These are phyloP conservation scores for Tieghemiomyces parasiticus DNA, from an alignment of 192 early-diverging fungal genomes.

Conservation along the genomic window DNA sequence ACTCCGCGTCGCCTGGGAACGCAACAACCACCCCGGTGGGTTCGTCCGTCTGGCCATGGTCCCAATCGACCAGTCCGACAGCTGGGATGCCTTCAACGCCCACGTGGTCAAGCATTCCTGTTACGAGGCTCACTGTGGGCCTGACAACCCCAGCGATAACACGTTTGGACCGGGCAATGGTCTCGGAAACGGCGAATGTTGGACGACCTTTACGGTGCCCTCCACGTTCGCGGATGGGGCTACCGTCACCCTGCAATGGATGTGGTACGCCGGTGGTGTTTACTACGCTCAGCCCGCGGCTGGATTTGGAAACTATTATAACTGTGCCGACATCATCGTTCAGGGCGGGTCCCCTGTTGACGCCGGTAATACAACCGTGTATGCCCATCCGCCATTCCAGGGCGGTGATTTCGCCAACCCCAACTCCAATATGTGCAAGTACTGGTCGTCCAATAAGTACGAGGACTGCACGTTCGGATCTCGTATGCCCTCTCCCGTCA, in stretches of 20 bases:
- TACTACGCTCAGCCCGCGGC: constrained; percentile 36
- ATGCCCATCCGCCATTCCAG: constrained; percentile 28
- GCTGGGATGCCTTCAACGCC: constrained; percentile 37
- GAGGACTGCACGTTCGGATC: constrained; percentile 41
- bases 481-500: constrained; percentile 24
- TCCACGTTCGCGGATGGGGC: constrained; percentile 33
- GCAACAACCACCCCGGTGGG: constrained; percentile 45
- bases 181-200: constrained; percentile 30
- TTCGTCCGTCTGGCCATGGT: constrained; percentile 45
- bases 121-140: constrained; percentile 40
- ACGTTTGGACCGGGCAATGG: constrained; percentile 37
- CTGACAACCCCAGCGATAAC: constrained; percentile 16
- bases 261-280: constrained; percentile 45
- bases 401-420: constrained; percentile 36
- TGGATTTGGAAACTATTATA: constrained; percentile 44
- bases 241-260: constrained; percentile 38
- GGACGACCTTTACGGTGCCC: constrained; percentile 31
- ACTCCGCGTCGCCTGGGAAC: constrained; percentile 32
- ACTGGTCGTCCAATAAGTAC: constrained; percentile 44
- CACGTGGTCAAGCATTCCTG: constrained; percentile 35
- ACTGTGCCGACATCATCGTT: constrained; percentile 36
- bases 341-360: constrained; percentile 23
- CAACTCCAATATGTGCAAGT: constrained; percentile 38
- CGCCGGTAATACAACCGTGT: constrained; percentile 15
- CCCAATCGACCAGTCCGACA: constrained; percentile 39